These are phyloP conservation scores for Hygrophoropsis aurantiaca DNA, from an alignment of 768 basidiomycete genomes.

Conservation along the genomic window DNA sequence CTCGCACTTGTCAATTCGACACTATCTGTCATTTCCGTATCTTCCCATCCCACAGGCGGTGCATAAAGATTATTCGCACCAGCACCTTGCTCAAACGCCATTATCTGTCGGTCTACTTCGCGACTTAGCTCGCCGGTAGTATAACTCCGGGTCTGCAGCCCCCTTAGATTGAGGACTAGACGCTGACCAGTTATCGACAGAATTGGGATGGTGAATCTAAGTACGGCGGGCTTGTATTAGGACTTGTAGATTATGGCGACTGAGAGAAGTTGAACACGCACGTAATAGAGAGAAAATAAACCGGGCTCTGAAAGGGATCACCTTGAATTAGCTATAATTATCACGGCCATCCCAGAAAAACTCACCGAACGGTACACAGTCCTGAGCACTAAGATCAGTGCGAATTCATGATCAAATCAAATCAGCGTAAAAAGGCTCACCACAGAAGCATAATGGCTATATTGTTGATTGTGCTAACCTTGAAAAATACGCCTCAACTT, in stretches of 20 bases:
- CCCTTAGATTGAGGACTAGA: constrained; percentile 16
- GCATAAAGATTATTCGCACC: too few relatives aligned
- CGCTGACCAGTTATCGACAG: constrained; percentile 17
- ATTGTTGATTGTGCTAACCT: constrained; percentile 4
- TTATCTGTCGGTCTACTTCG: constrained; percentile 19
- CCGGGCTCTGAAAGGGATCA: constrained; percentile 10
- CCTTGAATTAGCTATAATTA: neutral
- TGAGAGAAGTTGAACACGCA: neutral
- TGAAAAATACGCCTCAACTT: neutral
- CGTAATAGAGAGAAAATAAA: constrained; percentile 6
- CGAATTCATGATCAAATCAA: neutral
- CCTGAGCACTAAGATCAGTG: constrained; percentile 4
- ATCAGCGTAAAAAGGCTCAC: constrained; percentile 4
- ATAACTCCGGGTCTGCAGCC: neutral
- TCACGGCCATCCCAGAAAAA: neutral
- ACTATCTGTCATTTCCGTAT: too few relatives aligned
- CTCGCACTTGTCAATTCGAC: too few relatives aligned
- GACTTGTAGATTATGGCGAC: neutral
- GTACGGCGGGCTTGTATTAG: neutral
- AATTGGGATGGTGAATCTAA: constrained; percentile 13
- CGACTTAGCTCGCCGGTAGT: constrained; percentile 8
- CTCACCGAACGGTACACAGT: constrained; percentile 3
- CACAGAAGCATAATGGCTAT: constrained; percentile 10
- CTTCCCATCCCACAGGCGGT: too few relatives aligned
- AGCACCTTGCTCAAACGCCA: constrained; percentile 1